Evolutionary conservation across 331 rosid species (phyloP), one percentile per base, ranked within the genome.

Genomic region (Spiraea crenata): DNA sequence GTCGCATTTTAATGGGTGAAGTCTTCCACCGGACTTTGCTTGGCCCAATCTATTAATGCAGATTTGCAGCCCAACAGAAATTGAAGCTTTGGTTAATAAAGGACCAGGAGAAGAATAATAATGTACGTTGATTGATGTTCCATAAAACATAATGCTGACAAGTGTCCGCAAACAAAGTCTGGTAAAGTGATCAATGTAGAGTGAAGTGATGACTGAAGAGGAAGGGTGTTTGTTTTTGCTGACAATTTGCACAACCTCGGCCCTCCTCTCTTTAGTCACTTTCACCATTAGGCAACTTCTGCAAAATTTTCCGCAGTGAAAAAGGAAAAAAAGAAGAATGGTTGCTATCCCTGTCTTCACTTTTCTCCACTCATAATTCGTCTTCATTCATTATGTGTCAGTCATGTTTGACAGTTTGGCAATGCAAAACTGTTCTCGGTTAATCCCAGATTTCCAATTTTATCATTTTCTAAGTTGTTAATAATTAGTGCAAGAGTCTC

Each of bases 201-300:
- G 20, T 52, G 15, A 9, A 57, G 25, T 3, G 3, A 5, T 3
- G 19, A 57, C 31, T 19, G 40, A 35, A 2, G 10, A 35, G 1
- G 40, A 57, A 13, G 9, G 10, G 54, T 13, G 54, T 49, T n/a
- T 6, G 46, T 6, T 63, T 56, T 62, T 34, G 80, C 84, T 73
- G 82, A 76, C 82, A 73, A 69, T 6, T 10, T 17, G n/a, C 64
- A 76, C 71, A 47, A 72, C 58, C 58, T 75, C 54, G 25, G 55
- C 50, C 55, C 74, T 56, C 65, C 77, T 8, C 54, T 19, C 81
- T 55, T 81, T 65, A 46, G 68, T 62, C 74, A 50, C 71, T 63
- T 64, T 71, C 75, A 58, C 46, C 37, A 34, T 31, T 46, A 45
- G 58, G 62, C 62, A 52, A 54, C 72, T 52, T 31, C 9, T 46